phyloP scores from a whole-genome alignment of 108 stramenopile species.

The Poteriospumella lacustris region DNA sequence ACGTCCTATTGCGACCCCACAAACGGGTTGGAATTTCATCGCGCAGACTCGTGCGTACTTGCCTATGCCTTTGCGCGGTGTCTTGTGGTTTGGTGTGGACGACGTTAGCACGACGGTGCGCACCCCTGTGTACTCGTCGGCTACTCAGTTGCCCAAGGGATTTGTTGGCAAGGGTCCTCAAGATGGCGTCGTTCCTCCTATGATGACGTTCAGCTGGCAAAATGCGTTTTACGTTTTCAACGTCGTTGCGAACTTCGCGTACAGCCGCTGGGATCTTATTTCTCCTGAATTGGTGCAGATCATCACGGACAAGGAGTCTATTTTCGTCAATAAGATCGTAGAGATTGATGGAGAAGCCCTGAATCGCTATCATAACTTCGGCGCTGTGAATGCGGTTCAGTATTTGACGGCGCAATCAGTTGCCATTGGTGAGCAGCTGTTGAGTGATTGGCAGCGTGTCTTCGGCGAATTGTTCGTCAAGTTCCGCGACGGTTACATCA shows the following conservation, averaged over 20 bases:
- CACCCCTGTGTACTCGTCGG: conserved; percentile 57
- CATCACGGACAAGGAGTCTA: conserved; percentile 42
- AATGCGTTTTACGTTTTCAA: conserved; percentile 71
- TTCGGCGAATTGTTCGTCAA: conserved; percentile 64
- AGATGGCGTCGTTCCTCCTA: conserved; percentile 52
- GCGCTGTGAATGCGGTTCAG: conserved; percentile 36
- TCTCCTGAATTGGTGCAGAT: conserved; percentile 52
- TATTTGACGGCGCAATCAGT: background rate
- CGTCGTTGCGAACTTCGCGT: conserved; percentile 62
- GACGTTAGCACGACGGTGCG: conserved; percentile 55
- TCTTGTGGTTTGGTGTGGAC: conserved; percentile 59
- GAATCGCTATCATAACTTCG: conserved; percentile 43
- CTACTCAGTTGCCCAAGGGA: conserved; percentile 42
- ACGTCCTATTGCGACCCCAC: conserved; percentile 55
- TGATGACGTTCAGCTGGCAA: conserved; percentile 55
- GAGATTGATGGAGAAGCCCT: conserved; percentile 48
- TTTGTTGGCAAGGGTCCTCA: conserved; percentile 58
- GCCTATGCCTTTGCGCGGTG: conserved; percentile 52
- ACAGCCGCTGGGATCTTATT: conserved; percentile 56
- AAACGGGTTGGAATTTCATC: conserved; percentile 66
- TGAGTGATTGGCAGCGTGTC: conserved; percentile 51
- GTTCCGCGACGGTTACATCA: conserved; percentile 60
- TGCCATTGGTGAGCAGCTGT: conserved; percentile 36
- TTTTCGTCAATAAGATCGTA: conserved; percentile 31
- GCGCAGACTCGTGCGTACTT: conserved; percentile 56